Base-by-base conservation (phyloP, 176 grass and related monocot genomes). In the Phyllostachys edulis region DNA sequence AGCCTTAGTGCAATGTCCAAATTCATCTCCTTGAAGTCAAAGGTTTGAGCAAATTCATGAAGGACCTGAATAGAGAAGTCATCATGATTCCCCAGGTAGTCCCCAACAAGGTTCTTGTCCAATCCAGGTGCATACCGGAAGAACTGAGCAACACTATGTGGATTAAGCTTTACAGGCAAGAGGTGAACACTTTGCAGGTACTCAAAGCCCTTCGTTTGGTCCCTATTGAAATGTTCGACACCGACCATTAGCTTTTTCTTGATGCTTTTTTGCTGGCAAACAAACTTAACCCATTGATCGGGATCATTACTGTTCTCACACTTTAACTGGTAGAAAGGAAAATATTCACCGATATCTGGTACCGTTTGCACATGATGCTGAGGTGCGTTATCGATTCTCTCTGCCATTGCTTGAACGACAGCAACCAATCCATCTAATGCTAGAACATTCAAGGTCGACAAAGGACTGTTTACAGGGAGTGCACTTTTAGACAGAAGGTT, bases 401-500 rank as follows among this genome's bases (percentile, higher is more conserved):
- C 91, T 56, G 93, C 87, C 75, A 96, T 93, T 75, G 86, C 88
- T 74, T 94, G 93, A 85, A 99, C 65, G 52, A 94, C 84, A 40
- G 93, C 83, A 79, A 94, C 88, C 73, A 99, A 82, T 27, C 96
- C 96, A 88, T 99, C 91, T 66, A 89, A 91, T 62, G 96, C 91
- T 80, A 99, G 93, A 60, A 99, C 88, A 85, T 99, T 92, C 49
- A 96, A 82, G 47, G 93, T 85, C 27, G 93, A 96, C 36, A 99
- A 88, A 59, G 96, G 93, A 67, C 84, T 90, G 83, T 94, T 99
- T 51, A 99, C 89, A 36, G 96, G 96, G 84, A 99, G 92, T 85
- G 93, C 96, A 63, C 89, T 96, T 81, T 92, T 96, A 70, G 96
- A 96, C 21, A 99, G 88, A 96, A 99, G 93, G 70, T 90, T 93